Base-by-base conservation (phyloP, 2,329 filamentous ascomycete species). In the Blastomyces emzantsi region DNA sequence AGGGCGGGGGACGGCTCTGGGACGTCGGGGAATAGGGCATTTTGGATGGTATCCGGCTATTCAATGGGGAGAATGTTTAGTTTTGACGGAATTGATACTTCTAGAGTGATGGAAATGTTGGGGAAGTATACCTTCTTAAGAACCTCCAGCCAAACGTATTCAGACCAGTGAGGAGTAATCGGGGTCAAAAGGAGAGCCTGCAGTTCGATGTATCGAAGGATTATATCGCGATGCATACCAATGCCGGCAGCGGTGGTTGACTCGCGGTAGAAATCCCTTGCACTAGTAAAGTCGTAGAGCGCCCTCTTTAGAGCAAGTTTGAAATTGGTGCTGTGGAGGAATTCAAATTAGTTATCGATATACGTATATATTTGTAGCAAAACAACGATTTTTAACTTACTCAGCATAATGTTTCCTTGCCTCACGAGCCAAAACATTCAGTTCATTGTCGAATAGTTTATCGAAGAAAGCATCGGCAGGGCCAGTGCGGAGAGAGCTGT, bases 121-220 rank as follows among this genome's bases (percentile, higher is more conserved):
- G 22, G 56, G 41, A 60, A 8, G 61, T 64, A 62, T 60, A 77
- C 77, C 73, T 87, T 92, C 74, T 89, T 85, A 65, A 99, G 85
- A 1, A 97, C 86, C 77, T 97, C 93, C 62, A 89, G 85, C 91
- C 92, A 97, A 73, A 99, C 86, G 77, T 96, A 89, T 74, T 99
- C 94, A 57, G 90, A 83, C 88, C 92, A 97, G 78, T 99, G 94
- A 64, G 94, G 93, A 2, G 93, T 88, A 66, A 97, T 87, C 61
- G 92, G 89, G 2, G 88, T 84, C 69, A 97, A 80, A 72, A 97
- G 82, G 60, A 96, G 82, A 56, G 90, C 87, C 76, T 97, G 93
- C 25, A 95, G 82, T 78, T 95, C 89, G 68, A 96, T 86, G 77
- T 94, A 99, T 69, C 87, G 85, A 69, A 85, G 79, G 41, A 93